Base-by-base conservation (phyloP, 768 basidiomycete species). In the Boletus sp. region DNA sequence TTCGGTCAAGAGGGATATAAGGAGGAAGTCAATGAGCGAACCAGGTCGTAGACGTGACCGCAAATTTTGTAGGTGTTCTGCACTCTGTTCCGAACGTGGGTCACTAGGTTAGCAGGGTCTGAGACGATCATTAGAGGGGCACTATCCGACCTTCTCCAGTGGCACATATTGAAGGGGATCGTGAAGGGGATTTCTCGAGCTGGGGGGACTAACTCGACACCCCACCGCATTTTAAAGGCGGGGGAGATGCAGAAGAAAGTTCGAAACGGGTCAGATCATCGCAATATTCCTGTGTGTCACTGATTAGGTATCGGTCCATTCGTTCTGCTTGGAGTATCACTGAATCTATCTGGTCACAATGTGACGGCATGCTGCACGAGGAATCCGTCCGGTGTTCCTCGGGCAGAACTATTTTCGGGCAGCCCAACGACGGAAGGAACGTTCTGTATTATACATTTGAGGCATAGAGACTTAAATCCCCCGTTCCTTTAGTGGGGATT, bases 141-240 rank as follows among this genome's bases (percentile, higher is more conserved):
- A 61, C 52, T 24, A 47, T 49, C 79, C 66, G 60, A 90, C 89
- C 87, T 85, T 77, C 87, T 81, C 80, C 79, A 85, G 70, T 76
- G 79, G 69, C 89, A 91, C 89, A 91, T 90, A 55, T 64, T 56
- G 57, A 57, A 52, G 55, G 63, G 65, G 61, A 61, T 57, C 7
- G 61, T 63, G 59, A 64, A 59, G 61, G 57, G 58, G 62, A 54
- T 49, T 54, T 47, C 15, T 61, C 18, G 41, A 45, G 37, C 52
- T 55, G 44, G 53, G 36, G 14, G 24, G 17, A 30, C 45, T 46
- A 6, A 40, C 36, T 35, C 32, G 28, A 45, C 28, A 36, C 50
- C 35, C 30, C 18, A 33, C 40, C 55, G 52, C 55, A 40, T 72
- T 72, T 67, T 74, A 72, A 71, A 56, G 36, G 56, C 52, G 53